Percentiles rank a stretch among this genome's conserved stretches.
phyloP scores from a whole-genome alignment of 2,329 filamentous ascomycete genomes.

The Pestalotiopsis sp. region DNA sequence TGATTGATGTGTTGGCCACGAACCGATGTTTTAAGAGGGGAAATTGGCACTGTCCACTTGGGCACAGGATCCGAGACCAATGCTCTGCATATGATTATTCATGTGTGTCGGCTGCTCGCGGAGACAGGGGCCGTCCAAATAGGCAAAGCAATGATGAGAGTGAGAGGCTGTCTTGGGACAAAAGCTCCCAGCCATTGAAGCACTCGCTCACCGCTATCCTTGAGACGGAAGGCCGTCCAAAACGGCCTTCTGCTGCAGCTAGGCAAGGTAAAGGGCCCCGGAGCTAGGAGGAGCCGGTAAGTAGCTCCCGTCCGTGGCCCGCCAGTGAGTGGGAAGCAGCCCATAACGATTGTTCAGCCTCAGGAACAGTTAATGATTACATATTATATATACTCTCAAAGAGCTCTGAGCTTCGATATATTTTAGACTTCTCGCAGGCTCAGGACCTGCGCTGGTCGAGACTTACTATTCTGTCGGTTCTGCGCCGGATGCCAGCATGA shows the following conservation, averaged over 20 bases:
- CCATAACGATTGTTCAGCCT: too few relatives aligned
- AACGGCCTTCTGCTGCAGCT: neutral
- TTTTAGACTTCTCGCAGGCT: neutral
- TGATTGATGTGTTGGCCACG: neutral
- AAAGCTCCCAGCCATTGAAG: neutral
- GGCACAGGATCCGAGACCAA: constrained; percentile 6
- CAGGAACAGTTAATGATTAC: too few relatives aligned
- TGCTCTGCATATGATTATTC: neutral
- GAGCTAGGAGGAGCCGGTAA: neutral
- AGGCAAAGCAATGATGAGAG: neutral
- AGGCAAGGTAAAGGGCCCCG: neutral
- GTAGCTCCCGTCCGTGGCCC: neutral
- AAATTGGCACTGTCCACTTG: neutral
- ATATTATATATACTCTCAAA: too few relatives aligned
- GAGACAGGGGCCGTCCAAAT: neutral
- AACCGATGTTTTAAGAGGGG: neutral
- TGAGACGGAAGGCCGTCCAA: neutral
- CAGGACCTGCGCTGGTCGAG: neutral
- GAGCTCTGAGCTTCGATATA: neutral
- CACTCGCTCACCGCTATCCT: constrained; percentile 6
- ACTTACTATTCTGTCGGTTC: neutral
- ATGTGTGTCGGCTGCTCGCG: neutral
- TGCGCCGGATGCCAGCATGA: constrained; percentile 3
- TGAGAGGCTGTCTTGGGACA: neutral
- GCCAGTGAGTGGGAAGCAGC: too few relatives aligned